Evolutionary conservation across 2,329 filamentous ascomycete genomes (phyloP).

Genomic region (Ramichloridium luteum): DNA sequence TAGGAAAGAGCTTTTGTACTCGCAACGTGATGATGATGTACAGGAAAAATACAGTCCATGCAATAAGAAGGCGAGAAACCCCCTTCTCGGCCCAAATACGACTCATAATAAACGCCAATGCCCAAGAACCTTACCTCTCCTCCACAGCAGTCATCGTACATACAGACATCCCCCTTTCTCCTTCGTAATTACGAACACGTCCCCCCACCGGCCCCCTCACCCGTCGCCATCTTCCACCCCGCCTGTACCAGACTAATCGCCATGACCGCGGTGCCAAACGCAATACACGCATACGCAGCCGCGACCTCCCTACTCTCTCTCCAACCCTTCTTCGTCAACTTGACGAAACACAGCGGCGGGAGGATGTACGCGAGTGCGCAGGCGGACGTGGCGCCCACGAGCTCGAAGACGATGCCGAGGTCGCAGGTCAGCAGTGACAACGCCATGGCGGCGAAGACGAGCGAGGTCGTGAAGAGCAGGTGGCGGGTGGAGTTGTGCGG

Average conservation of each 20-base stretch:
- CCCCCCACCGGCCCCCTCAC: conserved; percentile 15
- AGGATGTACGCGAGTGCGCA: conserved; percentile 91
- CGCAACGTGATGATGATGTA: too few species aligned
- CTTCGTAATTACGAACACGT: conserved; percentile 10
- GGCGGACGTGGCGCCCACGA: conserved; percentile 89
- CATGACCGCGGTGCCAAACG: conserved; percentile 72
- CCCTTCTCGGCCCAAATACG: too few species aligned
- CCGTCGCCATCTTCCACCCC: conserved; percentile 48
- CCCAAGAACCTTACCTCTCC: too few species aligned
- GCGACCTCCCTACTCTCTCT: conserved; percentile 46
- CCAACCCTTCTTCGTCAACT: conserved; percentile 58
- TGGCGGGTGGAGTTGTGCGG: conserved; percentile 77
- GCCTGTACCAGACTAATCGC: conserved; percentile 65
- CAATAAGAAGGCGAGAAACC: too few species aligned
- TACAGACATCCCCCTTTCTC: conserved; percentile 1
- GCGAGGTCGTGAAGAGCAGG: conserved; percentile 67
- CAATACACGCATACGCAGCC: conserved; percentile 57
- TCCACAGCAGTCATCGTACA: too few species aligned
- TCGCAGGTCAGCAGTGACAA: conserved; percentile 82
- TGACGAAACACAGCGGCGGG: conserved; percentile 89
- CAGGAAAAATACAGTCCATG: too few species aligned
- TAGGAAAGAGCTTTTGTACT: too few species aligned
- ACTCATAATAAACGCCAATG: too few species aligned
- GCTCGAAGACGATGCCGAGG: conserved; percentile 83
- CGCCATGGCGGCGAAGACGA: conserved; percentile 67